These are phyloP conservation scores for Raffaelea ambrosiae DNA, from an alignment of 2,329 filamentous ascomycete species.

Conservation along the genomic window DNA sequence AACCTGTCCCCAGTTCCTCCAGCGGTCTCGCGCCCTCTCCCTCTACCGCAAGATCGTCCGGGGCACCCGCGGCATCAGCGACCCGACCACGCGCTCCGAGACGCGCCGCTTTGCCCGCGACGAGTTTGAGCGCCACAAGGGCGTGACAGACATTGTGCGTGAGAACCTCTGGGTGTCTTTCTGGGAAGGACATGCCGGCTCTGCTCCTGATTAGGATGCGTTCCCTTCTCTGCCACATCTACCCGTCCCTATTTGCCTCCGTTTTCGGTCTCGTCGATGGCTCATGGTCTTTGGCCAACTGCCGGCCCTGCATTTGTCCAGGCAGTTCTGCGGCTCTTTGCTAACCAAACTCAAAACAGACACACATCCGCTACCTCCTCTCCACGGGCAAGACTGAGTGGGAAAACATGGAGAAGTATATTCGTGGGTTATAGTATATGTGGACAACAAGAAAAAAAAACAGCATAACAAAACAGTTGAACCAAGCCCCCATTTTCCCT, in stretches of 20 bases:
- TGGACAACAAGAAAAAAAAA: not conserved
- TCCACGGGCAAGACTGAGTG: conserved; percentile 59
- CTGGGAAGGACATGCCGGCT: not conserved
- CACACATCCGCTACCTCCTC: conserved; percentile 54
- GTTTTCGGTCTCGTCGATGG: too few species aligned
- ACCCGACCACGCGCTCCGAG: conserved; percentile 44
- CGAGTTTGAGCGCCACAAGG: conserved; percentile 52
- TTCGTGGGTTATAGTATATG: conserved; percentile 33
- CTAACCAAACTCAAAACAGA: too few species aligned
- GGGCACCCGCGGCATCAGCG: conserved; percentile 41
- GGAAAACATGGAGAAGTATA: conserved; percentile 53
- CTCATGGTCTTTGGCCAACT: too few species aligned
- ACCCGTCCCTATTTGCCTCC: too few species aligned
- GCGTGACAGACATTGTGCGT: conserved; percentile 48
- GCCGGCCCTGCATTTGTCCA: too few species aligned
- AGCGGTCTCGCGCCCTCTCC: conserved; percentile 43
- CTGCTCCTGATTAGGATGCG: too few species aligned
- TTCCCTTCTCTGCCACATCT: too few species aligned
- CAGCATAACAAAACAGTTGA: not conserved
- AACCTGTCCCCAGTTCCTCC: conserved; percentile 41
- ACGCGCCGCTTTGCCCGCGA: conserved; percentile 47
- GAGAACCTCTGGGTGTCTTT: too few species aligned
- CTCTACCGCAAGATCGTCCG: conserved; percentile 52
- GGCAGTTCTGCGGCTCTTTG: too few species aligned
- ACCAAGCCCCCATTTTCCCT: not conserved